Base-by-base conservation (phyloP, 352 stramenopile species). In the Pseudoperonospora humuli region DNA sequence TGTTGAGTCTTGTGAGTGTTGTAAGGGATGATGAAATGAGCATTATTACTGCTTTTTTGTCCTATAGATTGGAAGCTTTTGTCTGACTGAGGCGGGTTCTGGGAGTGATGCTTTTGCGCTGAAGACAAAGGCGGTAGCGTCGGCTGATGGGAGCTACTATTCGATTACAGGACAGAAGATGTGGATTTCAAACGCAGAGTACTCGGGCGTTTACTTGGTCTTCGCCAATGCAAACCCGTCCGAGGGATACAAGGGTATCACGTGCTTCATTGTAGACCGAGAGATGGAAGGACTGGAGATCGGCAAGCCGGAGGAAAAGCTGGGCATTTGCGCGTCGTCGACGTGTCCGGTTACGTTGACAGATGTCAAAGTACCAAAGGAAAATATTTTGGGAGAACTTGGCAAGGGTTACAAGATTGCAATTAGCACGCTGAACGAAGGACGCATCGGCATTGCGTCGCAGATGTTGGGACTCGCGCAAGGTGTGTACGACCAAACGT, bases 151-250 rank as follows among this genome's bases (percentile, higher is more conserved):
- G 39, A 96, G 78, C 36, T 96, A 96, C 59, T 98, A 93, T 65
- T 96, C 85, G 13, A 63, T 99, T 8, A 98, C 85, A 61, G 96
- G 96, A 17, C 84, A 87, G 36, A 99, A 99, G 66, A 84, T 97
- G 62, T 99, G 96, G 96, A 98, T 98, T 55, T 97, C 92, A 24
- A 98, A 98, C 66, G 88, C 87, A 9, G 88, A 90, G 49, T 94
- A 98, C 52, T 79, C 95, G 13, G 92, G 91, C 4, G 82, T 98
- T 1, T 98, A 97, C 66, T 68, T 98, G 25, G 91, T 98, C 10
- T 98, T 98, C 70, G 95, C 95, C 8, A 98, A 96, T 54, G 79
- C 81, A 7, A 84, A 98, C 63, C 74, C 65, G 35, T 86, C 80
- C 2, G 74, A 90, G 57, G 93, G 93, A 7, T 97, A 98, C 81